phyloP scores from a whole-genome alignment of 768 basidiomycete genomes.

The Lentinus brumalis region DNA sequence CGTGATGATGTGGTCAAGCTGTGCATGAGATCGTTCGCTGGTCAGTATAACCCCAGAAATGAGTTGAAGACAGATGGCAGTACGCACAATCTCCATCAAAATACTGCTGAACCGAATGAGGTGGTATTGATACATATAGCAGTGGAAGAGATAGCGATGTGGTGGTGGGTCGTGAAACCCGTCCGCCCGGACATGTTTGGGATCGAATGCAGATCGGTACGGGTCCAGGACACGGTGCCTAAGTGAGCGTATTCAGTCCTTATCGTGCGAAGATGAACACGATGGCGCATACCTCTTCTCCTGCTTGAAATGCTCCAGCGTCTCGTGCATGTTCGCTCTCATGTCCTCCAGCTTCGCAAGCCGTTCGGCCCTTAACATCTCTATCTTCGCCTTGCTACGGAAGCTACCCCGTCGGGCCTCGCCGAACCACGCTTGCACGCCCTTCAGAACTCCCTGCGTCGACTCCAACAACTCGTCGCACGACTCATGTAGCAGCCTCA shows the following conservation, averaged over 20 bases:
- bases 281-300: conserved; percentile 47
- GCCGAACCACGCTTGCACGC: conserved; percentile 53
- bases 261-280: background rate
- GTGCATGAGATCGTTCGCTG: background rate
- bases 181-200: conserved; percentile 29
- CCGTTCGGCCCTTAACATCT: conserved; percentile 34
- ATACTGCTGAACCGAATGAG: conserved; percentile 40
- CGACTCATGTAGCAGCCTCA: conserved; percentile 49
- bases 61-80: background rate
- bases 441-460: conserved; percentile 43
- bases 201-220: conserved; percentile 54
- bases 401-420: conserved; percentile 39
- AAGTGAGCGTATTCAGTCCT: background rate
- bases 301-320: conserved; percentile 48
- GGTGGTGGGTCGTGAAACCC: conserved; percentile 50
- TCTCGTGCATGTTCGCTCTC: conserved; percentile 36
- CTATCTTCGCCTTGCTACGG: conserved; percentile 36
- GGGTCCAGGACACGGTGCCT: conserved; percentile 61
- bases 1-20: conserved; percentile 60
- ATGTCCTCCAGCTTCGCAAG: conserved; percentile 42
- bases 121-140: conserved; percentile 70
- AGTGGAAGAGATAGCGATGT: conserved; percentile 73
- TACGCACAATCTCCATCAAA: conserved; percentile 38
- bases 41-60: background rate
- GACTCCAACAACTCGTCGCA: conserved; percentile 54